Evolutionary conservation across 257 asterid species (phyloP).

Genomic region (Linderniella brevidens): DNA sequence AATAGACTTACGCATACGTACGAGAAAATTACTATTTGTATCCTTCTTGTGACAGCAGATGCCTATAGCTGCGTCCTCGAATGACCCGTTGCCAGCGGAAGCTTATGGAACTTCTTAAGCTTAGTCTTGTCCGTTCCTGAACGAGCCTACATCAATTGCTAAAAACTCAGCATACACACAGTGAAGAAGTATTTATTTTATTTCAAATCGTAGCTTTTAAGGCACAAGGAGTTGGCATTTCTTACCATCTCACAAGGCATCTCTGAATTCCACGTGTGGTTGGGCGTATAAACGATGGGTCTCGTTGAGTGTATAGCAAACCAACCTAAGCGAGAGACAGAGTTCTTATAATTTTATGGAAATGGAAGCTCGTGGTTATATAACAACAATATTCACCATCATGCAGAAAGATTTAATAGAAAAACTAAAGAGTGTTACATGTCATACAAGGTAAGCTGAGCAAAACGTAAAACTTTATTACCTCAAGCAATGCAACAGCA

Average conservation of each 20-base stretch:
- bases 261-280: constrained; percentile 75
- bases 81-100: constrained; percentile 55
- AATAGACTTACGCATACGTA: too few relatives aligned
- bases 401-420: neutral
- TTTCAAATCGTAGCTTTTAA: constrained; percentile 9
- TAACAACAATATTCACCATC: neutral
- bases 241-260: constrained; percentile 95
- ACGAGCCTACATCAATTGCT: constrained; percentile 58
- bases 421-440: too few relatives aligned
- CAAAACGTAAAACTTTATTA: constrained; percentile 13
- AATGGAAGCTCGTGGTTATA: constrained; percentile 1
- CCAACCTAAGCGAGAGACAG: constrained; percentile 43
- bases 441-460: neutral
- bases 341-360: neutral
- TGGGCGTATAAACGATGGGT: constrained; percentile 80
- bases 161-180: constrained; percentile 14
- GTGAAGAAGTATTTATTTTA: too few relatives aligned
- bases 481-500: constrained; percentile 71
- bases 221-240: constrained; percentile 8
- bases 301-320: constrained; percentile 72
- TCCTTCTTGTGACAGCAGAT: constrained; percentile 53
- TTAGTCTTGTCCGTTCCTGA: constrained; percentile 46
- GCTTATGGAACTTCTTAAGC: constrained; percentile 25
- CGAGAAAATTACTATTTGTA: constrained; percentile 17
- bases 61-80: constrained; percentile 93